Conservation (phyloP, 139 green algal species). For the Chlorella ohadii region DNA sequence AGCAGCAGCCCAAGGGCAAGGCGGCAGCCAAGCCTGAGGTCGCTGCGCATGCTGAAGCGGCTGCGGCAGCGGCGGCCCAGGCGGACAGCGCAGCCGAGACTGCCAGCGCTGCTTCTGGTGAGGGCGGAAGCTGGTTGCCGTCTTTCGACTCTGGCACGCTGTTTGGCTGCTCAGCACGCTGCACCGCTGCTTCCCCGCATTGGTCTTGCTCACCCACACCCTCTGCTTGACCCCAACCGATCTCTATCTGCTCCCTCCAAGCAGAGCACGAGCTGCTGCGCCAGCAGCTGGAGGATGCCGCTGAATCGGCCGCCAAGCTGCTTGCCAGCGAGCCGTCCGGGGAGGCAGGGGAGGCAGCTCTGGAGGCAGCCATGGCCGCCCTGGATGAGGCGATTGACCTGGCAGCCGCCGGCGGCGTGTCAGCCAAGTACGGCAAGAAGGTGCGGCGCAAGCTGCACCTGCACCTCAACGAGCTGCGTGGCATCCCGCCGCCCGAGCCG, state of each 20-base stretch:
- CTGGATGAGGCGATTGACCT: conserved; percentile 53
- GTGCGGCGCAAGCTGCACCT: conserved; percentile 56
- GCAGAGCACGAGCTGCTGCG: conserved; percentile 39
- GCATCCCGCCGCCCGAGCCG: conserved; percentile 1
- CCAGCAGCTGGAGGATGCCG: conserved; percentile 42
- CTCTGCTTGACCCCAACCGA: too few relatives aligned
- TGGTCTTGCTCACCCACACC: too few relatives aligned
- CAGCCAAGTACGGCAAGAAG: conserved; percentile 73
- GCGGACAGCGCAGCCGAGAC: conserved; percentile 17
- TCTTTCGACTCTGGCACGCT: too few relatives aligned
- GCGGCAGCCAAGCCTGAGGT: neutral
- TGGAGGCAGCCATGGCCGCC: conserved; percentile 28
- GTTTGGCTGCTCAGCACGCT: neutral
- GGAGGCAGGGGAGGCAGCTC: conserved; percentile 26
- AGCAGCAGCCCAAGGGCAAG: conserved; percentile 19
- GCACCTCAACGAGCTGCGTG: conserved; percentile 37
- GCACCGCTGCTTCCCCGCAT: neutral
- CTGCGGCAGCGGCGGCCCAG: neutral
- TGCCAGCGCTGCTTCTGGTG: conserved; percentile 10
- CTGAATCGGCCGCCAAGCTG: conserved; percentile 35
- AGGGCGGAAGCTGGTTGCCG: neutral
- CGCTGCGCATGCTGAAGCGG: neutral
- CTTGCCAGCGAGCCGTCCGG: conserved; percentile 30
- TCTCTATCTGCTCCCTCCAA: too few relatives aligned
- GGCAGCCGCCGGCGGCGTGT: conserved; percentile 43